Base-by-base conservation (phyloP, 148 eudicot species). In the Silene latifolia region DNA sequence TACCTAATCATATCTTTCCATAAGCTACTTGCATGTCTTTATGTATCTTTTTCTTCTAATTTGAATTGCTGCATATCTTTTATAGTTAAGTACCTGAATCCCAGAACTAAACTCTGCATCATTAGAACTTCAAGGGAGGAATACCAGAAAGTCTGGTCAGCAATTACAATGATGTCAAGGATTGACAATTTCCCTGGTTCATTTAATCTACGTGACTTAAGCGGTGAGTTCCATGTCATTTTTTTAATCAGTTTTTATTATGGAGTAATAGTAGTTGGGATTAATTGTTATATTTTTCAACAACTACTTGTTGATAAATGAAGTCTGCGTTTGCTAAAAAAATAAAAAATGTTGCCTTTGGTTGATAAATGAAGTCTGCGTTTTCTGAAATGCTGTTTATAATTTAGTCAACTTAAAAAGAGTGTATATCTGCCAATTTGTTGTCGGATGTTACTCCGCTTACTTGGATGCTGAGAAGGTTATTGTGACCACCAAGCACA, bases 71-170 rank as follows among this genome's bases (percentile, higher is more conserved):
- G 0, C 71, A 5, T 59, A 24, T 59, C 48, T 46, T 46, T 21
- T 72, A 81, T 81, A 94, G 98, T 94, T 39, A 91, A 91, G 82
- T 94, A 91, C 74, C 90, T 91, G 81, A 91, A 94, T 81, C 98
- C 96, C 62, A 88, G 85, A 32, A n/a, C n/a, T n/a, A n/a, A n/a
- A n/a, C n/a, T n/a, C n/a, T n/a, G n/a, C n/a, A n/a, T n/a, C n/a
- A n/a, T n/a, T n/a, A n/a, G n/a, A n/a, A n/a, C n/a, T n/a, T n/a
- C n/a, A n/a, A n/a, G n/a, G n/a, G n/a, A n/a, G 91, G 98, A 94
- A 65, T 82, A 88, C 63, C 93, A 89, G 68, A 91, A 83, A 74
- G 87, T 94, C 53, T 91, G 97, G 98, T 84, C 88, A 56, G 87
- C 98, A 27, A 85, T 88, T 57, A 90, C 96, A 21, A 85, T 91